Conservation (phyloP, 768 basidiomycete genomes). For the Suillus paluster region DNA sequence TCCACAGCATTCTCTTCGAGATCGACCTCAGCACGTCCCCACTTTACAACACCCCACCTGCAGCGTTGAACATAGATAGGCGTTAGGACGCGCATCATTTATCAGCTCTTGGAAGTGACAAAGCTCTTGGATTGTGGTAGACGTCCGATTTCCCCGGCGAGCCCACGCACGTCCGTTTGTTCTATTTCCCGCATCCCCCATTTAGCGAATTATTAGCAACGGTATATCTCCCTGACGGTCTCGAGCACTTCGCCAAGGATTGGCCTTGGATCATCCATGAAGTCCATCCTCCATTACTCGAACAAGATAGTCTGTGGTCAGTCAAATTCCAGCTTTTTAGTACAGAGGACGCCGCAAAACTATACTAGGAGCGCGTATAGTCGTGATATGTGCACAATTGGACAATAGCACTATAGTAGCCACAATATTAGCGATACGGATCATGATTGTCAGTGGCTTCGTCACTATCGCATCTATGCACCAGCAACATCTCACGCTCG, state of each 20-base stretch:
- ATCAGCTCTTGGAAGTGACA: background rate
- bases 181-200: background rate
- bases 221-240: background rate
- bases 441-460: background rate
- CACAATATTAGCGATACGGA: background rate
- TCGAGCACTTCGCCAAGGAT: background rate
- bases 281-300: background rate
- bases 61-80: background rate
- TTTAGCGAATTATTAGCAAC: background rate
- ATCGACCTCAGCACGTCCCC: background rate
- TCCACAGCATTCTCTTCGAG: background rate
- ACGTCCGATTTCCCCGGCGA: background rate
- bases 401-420: background rate
- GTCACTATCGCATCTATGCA: background rate
- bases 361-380: background rate
- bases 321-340: background rate
- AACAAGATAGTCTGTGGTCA: background rate
- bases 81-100: background rate
- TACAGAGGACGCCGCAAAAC: background rate
- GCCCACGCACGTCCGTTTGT: background rate
- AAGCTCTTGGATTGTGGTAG: background rate
- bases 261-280: background rate
- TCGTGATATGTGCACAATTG: too few relatives aligned
- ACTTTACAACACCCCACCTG: background rate
- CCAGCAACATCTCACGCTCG: background rate